Evolutionary conservation across 164 flowering plant species (phyloP).

Genomic region (Umbellularia californica): DNA sequence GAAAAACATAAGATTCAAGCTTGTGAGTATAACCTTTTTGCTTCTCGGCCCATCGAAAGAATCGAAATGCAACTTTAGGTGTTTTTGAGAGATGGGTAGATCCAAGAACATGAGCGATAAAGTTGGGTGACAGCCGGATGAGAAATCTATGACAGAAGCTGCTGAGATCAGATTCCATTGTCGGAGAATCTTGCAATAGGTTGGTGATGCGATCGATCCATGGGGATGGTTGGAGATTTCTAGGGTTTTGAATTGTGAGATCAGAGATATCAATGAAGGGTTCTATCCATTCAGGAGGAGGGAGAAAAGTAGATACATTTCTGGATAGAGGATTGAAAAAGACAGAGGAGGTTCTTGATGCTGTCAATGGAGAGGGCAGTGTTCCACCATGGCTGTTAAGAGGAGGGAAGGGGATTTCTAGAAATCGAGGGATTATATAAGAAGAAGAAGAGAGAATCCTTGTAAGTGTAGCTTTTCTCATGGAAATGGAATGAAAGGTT

Average conservation of each 20-base stretch:
- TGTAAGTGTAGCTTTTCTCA: too few species aligned
- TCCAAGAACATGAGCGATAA: conserved; percentile 46
- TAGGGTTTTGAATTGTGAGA: conserved; percentile 26
- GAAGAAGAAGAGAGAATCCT: not conserved
- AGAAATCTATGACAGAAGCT: conserved; percentile 53
- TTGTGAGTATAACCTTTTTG: conserved; percentile 54
- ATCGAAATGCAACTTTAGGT: conserved; percentile 44
- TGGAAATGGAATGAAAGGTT: too few species aligned
- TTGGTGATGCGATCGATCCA: conserved; percentile 58
- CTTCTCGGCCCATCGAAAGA: conserved; percentile 75
- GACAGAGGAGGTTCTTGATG: not conserved
- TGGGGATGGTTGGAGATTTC: conserved; percentile 50
- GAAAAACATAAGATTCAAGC: conserved; percentile 54
- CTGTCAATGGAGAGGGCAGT: not conserved
- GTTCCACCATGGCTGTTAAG: not conserved
- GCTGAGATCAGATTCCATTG: conserved; percentile 29
- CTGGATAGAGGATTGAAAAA: conserved; percentile 10
- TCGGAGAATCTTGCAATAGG: conserved; percentile 42
- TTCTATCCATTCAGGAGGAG: conserved; percentile 86
- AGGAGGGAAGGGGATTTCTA: not conserved
- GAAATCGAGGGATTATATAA: not conserved
- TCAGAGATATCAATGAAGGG: conserved; percentile 63
- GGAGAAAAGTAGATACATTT: conserved; percentile 40
- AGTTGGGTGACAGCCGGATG: conserved; percentile 62
- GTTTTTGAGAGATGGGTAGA: conserved; percentile 17